Evolutionary conservation across 1,284 basidiomycete species (phyloP).

Genomic region (Microbotryum scabiosae): DNA sequence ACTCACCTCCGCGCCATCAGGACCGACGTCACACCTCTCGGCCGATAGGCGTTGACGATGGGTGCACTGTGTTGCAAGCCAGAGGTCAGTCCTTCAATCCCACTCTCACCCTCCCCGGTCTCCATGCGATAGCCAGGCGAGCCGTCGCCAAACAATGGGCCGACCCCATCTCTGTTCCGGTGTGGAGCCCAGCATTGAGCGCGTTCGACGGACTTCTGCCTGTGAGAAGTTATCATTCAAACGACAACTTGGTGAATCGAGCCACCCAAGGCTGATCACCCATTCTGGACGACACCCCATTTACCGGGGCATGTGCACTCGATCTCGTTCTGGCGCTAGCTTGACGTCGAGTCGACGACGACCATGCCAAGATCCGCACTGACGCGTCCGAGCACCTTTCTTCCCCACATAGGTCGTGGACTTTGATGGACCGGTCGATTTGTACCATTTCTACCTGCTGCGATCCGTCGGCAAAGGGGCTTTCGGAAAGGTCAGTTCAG

Average conservation of each 20-base stretch:
- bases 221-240: neutral
- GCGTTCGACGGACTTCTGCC: too few relatives aligned
- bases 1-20: too few relatives aligned
- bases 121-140: neutral
- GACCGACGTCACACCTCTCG: too few relatives aligned
- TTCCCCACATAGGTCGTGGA: conserved; percentile 67
- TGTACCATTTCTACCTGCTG: conserved; percentile 92
- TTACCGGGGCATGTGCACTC: too few relatives aligned
- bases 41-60: conserved; percentile 36
- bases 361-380: conserved; percentile 4
- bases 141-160: too few relatives aligned
- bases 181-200: too few relatives aligned
- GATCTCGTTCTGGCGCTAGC: too few relatives aligned
- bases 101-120: too few relatives aligned
- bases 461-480: conserved; percentile 88
- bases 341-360: too few relatives aligned
- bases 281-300: neutral
- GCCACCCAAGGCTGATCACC: neutral
- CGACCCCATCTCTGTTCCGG: too few relatives aligned
- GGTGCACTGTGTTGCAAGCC: conserved; percentile 49
- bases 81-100: conserved; percentile 40
- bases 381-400: conserved; percentile 9
- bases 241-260: neutral
- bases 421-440: conserved; percentile 92
- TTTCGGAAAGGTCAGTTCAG: conserved; percentile 80